Conservation (phyloP, 768 basidiomycete genomes). For the Dioszegia aurantiaca region DNA sequence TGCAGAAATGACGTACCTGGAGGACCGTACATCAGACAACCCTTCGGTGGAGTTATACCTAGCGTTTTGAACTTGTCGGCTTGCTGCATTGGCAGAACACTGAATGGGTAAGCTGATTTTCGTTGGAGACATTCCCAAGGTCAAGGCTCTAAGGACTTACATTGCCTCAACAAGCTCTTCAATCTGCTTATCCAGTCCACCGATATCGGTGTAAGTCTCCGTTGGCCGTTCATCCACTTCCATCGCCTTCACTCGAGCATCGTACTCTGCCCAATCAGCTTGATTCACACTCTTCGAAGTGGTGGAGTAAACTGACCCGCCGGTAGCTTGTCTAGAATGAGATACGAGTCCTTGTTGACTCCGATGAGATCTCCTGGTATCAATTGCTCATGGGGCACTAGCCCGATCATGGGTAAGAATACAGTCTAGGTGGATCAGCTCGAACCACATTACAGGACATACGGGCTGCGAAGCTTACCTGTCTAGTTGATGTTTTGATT, state of each 20-base stretch:
- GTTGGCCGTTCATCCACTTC: constrained; percentile 98
- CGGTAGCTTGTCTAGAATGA: constrained; percentile 90
- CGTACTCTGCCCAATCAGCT: constrained; percentile 66
- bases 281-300: background rate
- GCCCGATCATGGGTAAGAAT: constrained; percentile 95
- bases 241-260: constrained; percentile 98
- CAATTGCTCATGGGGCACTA: constrained; percentile 87
- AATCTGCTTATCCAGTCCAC: constrained; percentile 98
- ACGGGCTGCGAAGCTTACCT: constrained; percentile 53
- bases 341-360: constrained; percentile 98
- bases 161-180: constrained; percentile 98
- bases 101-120: constrained; percentile 10
- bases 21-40: constrained; percentile 97
- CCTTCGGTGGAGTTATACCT: constrained; percentile 97
- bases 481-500: constrained; percentile 97
- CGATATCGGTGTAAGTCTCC: constrained; percentile 88
- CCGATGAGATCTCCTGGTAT: constrained; percentile 78
- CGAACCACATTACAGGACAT: background rate
- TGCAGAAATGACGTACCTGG: constrained; percentile 65
- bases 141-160: no score
- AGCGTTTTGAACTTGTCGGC: constrained; percentile 96
- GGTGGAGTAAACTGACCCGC: constrained; percentile 51
- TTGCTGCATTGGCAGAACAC: constrained; percentile 94
- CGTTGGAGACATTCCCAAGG: background rate
- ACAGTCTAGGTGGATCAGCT: constrained; percentile 61